Evolutionary conservation across 305 asterid species (phyloP).

Genomic region (Stenogyne calaminthoides): DNA sequence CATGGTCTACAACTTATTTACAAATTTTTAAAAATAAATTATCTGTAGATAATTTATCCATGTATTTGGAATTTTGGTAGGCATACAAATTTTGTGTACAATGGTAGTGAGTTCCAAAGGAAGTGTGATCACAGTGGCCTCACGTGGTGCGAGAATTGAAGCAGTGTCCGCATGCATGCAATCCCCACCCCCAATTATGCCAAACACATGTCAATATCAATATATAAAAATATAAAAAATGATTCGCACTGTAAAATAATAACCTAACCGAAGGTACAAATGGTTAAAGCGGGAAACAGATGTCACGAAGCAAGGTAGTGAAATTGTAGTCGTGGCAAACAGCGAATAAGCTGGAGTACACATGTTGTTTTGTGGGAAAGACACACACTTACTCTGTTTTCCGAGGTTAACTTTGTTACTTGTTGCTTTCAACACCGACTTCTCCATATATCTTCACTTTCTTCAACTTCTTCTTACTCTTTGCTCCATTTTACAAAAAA

Average conservation of each 20-base stretch:
- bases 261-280: constrained; percentile 3
- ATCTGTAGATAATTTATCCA: no score
- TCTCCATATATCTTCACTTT: background rate
- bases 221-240: no score
- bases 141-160: background rate
- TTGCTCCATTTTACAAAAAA: background rate
- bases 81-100: no score
- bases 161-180: constrained; percentile 20
- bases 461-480: background rate
- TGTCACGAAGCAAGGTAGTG: constrained; percentile 37
- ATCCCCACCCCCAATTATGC: background rate
- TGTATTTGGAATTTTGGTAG: no score
- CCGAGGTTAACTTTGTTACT: constrained; percentile 12
- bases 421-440: constrained; percentile 34
- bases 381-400: constrained; percentile 18
- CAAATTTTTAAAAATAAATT: no score
- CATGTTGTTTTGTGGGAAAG: constrained; percentile 30
- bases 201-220: background rate
- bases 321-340: constrained; percentile 46
- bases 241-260: no score
- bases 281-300: constrained; percentile 21
- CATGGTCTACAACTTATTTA: no score
- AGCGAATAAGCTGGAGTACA: constrained; percentile 29
- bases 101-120: background rate
- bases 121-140: no score